Conservation (phyloP, 106 monocot species). For the Dendrobium chrysotoxum region DNA sequence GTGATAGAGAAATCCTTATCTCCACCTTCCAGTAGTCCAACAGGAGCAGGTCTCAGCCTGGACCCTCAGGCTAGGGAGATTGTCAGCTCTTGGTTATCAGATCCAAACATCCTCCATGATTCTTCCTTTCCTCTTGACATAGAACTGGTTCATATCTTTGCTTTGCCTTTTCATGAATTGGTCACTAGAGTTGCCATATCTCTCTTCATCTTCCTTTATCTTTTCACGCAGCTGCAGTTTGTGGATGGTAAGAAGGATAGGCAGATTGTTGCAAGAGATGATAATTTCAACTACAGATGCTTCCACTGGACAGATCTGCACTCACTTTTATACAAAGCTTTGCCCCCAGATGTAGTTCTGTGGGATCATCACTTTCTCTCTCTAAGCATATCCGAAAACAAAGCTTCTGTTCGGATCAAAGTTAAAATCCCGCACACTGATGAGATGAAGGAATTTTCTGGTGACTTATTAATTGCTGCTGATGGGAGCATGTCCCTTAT, state of each 20-base stretch:
- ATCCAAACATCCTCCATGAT: constrained; percentile 12
- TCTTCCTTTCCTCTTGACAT: constrained; percentile 36
- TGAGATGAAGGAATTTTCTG: constrained; percentile 42
- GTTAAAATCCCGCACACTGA: constrained; percentile 23
- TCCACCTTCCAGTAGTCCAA: constrained; percentile 30
- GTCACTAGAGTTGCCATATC: no score
- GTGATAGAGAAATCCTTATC: constrained; percentile 44
- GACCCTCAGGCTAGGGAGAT: constrained; percentile 40
- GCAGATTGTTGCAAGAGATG: constrained; percentile 40
- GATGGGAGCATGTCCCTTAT: constrained; percentile 55
- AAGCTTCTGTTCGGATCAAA: constrained; percentile 19
- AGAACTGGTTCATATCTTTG: constrained; percentile 17
- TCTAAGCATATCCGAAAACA: not conserved
- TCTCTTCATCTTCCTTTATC: no score
- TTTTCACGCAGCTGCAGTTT: constrained; percentile 31
- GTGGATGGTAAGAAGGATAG: constrained; percentile 47
- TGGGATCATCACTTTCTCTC: constrained; percentile 36
- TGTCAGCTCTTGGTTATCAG: constrained; percentile 30
- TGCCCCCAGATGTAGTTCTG: constrained; percentile 30
- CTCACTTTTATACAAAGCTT: constrained; percentile 27
- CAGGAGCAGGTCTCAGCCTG: constrained; percentile 61
- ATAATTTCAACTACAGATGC: constrained; percentile 51
- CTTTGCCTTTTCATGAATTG: no score
- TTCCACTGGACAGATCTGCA: constrained; percentile 75
- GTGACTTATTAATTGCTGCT: constrained; percentile 72